Evolutionary conservation across 768 basidiomycete species (phyloP), one percentile per base, ranked within the genome.

Genomic region (Asterophora parasitica): DNA sequence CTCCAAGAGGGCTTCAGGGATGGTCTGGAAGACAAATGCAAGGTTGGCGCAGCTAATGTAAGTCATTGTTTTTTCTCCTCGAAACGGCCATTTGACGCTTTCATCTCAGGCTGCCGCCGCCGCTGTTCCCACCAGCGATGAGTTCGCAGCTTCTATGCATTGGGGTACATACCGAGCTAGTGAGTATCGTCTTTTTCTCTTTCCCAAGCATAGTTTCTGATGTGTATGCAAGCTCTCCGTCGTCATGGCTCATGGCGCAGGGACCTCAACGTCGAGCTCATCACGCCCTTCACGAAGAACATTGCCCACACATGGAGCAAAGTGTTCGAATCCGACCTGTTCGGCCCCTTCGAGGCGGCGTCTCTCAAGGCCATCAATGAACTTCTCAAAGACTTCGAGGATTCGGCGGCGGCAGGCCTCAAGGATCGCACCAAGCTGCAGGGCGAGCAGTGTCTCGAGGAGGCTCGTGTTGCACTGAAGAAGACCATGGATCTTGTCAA

Each of bases 151-250:
- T 5, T 68, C 72, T 4, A 79, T 81, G 76, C 80, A 83, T 50
- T 83, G 82, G 81, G 64, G 49, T 0, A 80, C 79, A 11, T 82
- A 78, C 57, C 70, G 79, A 49, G 79, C 78, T 4, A 79, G 77
- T 80, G 53, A 61, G 75, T 65, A 9, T 28, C 19, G 20, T 2
- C 7, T 11, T n/a, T 17, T 15, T 39, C 13, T 23, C 34, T 4
- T 12, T 16, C 17, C 11, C 28, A 8, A 27, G 10, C 12, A 16
- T 41, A 26, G 11, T 17, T 37, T 13, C 12, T 45, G 8, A 20
- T 49, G 4, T 20, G 26, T n/a, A 42, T 28, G 6, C 26, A 42
- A 70, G 67, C 79, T 4, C 67, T 82, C 33, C 72, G 77, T 37
- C 77, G 78, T 30, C 73, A 80, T 51, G 80, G 81, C 4, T 60